Evolutionary conservation across 768 basidiomycete genomes (phyloP).

Genomic region (Rhizopogon sp.): DNA sequence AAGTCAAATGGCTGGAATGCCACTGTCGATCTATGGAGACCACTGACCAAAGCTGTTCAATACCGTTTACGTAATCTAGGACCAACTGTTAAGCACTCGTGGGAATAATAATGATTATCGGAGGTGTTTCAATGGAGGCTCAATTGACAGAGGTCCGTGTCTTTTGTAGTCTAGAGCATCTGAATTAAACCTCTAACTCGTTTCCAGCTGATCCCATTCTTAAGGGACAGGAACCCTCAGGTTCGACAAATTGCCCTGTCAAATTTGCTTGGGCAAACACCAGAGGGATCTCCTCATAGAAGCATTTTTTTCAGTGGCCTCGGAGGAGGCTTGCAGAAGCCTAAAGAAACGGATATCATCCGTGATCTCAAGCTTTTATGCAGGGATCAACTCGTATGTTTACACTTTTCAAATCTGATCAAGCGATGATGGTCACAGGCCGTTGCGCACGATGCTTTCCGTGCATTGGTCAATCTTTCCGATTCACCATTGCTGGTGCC

Average conservation of each 20-base stretch:
- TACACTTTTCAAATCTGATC: slow-evolving; percentile 8
- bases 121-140: slow-evolving; percentile 24
- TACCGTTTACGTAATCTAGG: slow-evolving; percentile 17
- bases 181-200: slow-evolving; percentile 7
- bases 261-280: slow-evolving; percentile 78
- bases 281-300: slow-evolving; percentile 64
- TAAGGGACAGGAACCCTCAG: slow-evolving; percentile 82
- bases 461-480: slow-evolving; percentile 89
- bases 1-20: neutral
- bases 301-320: slow-evolving; percentile 69
- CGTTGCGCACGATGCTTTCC: slow-evolving; percentile 91
- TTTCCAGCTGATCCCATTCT: slow-evolving; percentile 70
- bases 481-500: slow-evolving; percentile 69
- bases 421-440: slow-evolving; percentile 40
- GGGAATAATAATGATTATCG: slow-evolving; percentile 11
- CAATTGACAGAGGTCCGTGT: slow-evolving; percentile 36
- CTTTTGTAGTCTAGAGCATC: neutral
- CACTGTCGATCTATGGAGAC: neutral
- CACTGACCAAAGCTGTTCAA: neutral
- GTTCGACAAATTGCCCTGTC: slow-evolving; percentile 83
- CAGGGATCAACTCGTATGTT: slow-evolving; percentile 75
- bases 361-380: slow-evolving; percentile 84
- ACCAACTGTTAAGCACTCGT: slow-evolving; percentile 8
- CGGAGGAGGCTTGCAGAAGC: slow-evolving; percentile 48
- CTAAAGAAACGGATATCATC: slow-evolving; percentile 63